These are phyloP conservation scores for Russula griseocarnosa DNA, from an alignment of 768 basidiomycete species.

Conservation along the genomic window DNA sequence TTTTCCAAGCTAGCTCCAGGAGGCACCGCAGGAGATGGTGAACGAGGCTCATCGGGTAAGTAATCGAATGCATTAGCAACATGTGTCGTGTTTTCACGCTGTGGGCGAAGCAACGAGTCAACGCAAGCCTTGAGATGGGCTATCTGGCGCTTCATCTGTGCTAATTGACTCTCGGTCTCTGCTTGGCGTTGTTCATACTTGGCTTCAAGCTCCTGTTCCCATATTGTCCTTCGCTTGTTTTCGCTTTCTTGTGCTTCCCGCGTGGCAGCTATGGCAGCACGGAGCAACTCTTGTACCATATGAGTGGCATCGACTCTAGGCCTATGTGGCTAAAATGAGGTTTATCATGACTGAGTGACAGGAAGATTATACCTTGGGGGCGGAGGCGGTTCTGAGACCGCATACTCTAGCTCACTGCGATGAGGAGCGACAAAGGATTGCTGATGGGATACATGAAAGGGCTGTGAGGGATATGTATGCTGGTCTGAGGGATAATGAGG, in stretches of 20 bases:
- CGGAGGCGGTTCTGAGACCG: slow-evolving; percentile 46
- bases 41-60: slow-evolving; percentile 1
- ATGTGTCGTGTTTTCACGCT: neutral
- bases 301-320: slow-evolving; percentile 33
- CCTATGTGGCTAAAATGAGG: slow-evolving; percentile 11
- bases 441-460: slow-evolving; percentile 6
- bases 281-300: slow-evolving; percentile 57
- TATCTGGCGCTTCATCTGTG: slow-evolving; percentile 54
- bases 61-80: slow-evolving; percentile 6
- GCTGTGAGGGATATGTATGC: neutral
- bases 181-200: slow-evolving; percentile 51
- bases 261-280: slow-evolving; percentile 54
- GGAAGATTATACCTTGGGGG: slow-evolving; percentile 28
- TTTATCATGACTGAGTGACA: neutral
- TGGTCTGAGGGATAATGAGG: slow-evolving; percentile 14
- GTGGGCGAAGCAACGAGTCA: slow-evolving; percentile 20
- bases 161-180: slow-evolving; percentile 55
- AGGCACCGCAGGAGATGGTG: neutral
- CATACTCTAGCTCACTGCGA: slow-evolving; percentile 61
- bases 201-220: slow-evolving; percentile 70
- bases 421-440: slow-evolving; percentile 40
- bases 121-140: slow-evolving; percentile 43
- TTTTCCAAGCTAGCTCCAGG: slow-evolving; percentile 2
- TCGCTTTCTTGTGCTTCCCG: slow-evolving; percentile 61
- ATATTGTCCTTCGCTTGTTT: slow-evolving; percentile 51